Evolutionary conservation across 257 asterid genomes (phyloP).

Genomic region (Paulownia fortunei): DNA sequence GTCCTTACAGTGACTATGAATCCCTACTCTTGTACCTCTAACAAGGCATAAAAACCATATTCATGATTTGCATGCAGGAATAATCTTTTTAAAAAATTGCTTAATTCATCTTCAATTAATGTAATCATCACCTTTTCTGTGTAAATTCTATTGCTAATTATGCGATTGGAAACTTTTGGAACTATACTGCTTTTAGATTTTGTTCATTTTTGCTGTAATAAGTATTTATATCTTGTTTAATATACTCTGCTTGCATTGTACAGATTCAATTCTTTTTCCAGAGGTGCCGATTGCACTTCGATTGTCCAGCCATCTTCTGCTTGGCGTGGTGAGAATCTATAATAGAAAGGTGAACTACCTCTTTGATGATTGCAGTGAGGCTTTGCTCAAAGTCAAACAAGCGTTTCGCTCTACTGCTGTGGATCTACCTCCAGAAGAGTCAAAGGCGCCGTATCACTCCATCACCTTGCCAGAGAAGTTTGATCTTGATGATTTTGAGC

Average conservation of each 20-base stretch:
- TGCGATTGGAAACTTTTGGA: constrained; percentile 8
- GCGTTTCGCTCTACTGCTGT: constrained; percentile 97
- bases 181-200: not conserved
- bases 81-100: not conserved
- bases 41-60: not conserved
- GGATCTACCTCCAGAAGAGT: constrained; percentile 95
- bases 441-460: constrained; percentile 97
- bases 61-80: not conserved
- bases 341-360: constrained; percentile 94
- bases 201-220: not conserved
- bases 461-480: constrained; percentile 95
- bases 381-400: constrained; percentile 90
- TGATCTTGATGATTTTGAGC: constrained; percentile 97
- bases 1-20: not conserved
- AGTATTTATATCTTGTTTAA: constrained; percentile 4
- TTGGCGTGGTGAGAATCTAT: constrained; percentile 97
- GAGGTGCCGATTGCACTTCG: constrained; percentile 98
- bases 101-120: constrained; percentile 11
- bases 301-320: constrained; percentile 94
- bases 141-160: not conserved
- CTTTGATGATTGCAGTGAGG: constrained; percentile 95
- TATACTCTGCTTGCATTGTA: constrained; percentile 28
- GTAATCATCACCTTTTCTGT: not conserved
- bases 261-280: constrained; percentile 87
- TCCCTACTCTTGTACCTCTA: not conserved